Base-by-base conservation (phyloP, 495 filamentous ascomycete genomes). In the Cairneyella variabilis region DNA sequence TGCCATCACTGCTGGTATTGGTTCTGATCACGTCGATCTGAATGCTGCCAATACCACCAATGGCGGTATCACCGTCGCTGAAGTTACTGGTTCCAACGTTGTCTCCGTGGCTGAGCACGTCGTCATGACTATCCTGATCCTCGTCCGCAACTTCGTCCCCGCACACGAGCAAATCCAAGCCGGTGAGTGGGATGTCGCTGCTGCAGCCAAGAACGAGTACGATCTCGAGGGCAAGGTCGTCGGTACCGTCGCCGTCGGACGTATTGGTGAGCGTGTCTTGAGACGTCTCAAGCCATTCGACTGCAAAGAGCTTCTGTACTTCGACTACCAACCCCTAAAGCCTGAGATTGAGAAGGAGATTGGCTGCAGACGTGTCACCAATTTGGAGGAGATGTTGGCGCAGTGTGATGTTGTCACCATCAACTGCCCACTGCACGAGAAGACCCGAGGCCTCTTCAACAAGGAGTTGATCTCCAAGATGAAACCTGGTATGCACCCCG, bases 221-320 rank as follows among this genome's bases (percentile, higher is more conserved):
- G 93, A 98, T 68, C 82, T 98, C 49, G 93, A 98, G 82, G 76
- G 80, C 77, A 98, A 98, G 82, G 90, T 96, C 28, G 93, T 98
- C 65, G 93, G 93, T 59, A 98, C 93, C 68, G 93, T 98, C 26
- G 93, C 89, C 63, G 91, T 97, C 50, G 93, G 93, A 67, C 89
- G 93, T 65, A 98, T 98, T 69, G 93, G 93, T 65, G 92, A 98
- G 83, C 92, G 93, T 74, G 93, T 98, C 43, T 79, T 98, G 58
- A 84, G 91, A 71, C 85, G 93, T 62, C 84, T 98, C 37, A 95
- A 91, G 82, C 73, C 91, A 56, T 98, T 97, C 66, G 93, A 96
- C 76, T 98, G 93, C 89, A 98, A 97, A 84, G 93, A 98, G 81
- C 82, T 98, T 34, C 81, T 98, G 52, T 98, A 98, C 86, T 98